Conservation (phyloP, 2,329 filamentous ascomycete genomes). For the Exophiala xenobiotica region DNA sequence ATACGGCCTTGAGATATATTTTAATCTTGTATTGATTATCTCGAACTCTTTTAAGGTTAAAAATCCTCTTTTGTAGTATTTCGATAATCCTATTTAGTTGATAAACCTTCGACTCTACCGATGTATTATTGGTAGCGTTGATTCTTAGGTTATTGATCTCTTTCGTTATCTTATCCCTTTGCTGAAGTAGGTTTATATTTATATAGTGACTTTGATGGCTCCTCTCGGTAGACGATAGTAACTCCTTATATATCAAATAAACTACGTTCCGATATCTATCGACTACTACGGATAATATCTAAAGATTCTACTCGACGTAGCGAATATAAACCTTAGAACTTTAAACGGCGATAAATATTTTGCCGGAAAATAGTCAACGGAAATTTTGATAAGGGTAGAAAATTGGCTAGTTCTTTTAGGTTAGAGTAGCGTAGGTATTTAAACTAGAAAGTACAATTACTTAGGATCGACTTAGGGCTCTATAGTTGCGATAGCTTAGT, state of each 20-base stretch:
- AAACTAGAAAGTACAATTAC: not conserved
- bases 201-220: not conserved
- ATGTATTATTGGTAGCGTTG: not conserved
- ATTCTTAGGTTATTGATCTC: not conserved
- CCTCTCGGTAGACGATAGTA: constrained; percentile 3
- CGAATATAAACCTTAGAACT: not conserved
- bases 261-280: not conserved
- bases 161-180: not conserved
- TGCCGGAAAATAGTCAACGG: not conserved
- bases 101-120: not conserved
- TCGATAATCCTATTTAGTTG: not conserved
- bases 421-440: not conserved
- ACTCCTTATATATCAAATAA: constrained; percentile 1
- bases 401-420: not conserved
- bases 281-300: not conserved
- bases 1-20: not conserved
- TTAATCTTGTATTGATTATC: constrained; percentile 1
- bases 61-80: not conserved
- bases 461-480: not conserved
- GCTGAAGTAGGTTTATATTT: constrained; percentile 1
- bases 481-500: not conserved
- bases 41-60: not conserved
- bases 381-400: not conserved
- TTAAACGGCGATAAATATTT: not conserved
- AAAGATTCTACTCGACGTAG: not conserved